These are phyloP conservation scores for Solanum okadae DNA, from an alignment of 257 asterid genomes.

Conservation along the genomic window DNA sequence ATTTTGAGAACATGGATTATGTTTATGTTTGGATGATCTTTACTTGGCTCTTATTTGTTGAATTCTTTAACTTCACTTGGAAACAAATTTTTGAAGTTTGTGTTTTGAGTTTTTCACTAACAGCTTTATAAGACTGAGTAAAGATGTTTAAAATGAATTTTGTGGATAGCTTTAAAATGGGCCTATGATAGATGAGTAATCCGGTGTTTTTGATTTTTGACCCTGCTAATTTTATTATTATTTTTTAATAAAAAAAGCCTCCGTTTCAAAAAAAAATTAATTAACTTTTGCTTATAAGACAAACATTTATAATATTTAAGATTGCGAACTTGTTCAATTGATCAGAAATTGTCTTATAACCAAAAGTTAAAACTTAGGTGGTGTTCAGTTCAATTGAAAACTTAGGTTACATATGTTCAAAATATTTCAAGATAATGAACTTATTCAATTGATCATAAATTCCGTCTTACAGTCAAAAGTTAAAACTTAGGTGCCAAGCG, in stretches of 20 bases:
- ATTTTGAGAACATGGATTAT: not conserved
- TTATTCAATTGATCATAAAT: no score
- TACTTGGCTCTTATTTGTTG: not conserved
- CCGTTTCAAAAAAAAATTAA: not conserved
- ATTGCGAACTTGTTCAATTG: not conserved
- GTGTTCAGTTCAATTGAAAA: no score
- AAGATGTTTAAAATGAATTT: not conserved
- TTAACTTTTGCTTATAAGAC: no score
- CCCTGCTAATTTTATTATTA: not conserved
- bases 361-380: not conserved
- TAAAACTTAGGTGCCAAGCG: no score
- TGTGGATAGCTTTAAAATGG: not conserved
- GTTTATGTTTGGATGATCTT: not conserved
- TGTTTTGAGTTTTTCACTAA: not conserved
- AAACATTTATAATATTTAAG: not conserved
- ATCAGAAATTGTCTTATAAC: not conserved
- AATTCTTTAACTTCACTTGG: not conserved
- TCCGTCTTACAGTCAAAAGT: no score
- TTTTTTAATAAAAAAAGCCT: not conserved
- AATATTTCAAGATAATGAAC: no score
- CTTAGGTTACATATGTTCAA: no score
- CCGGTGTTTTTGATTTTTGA: no score
- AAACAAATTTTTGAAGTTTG: not conserved
- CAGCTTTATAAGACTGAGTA: not conserved
- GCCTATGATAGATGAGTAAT: not conserved